These are phyloP conservation scores for Fragaria nilgerrensis DNA, from an alignment of 306 rosid genomes.

Conservation along the genomic window DNA sequence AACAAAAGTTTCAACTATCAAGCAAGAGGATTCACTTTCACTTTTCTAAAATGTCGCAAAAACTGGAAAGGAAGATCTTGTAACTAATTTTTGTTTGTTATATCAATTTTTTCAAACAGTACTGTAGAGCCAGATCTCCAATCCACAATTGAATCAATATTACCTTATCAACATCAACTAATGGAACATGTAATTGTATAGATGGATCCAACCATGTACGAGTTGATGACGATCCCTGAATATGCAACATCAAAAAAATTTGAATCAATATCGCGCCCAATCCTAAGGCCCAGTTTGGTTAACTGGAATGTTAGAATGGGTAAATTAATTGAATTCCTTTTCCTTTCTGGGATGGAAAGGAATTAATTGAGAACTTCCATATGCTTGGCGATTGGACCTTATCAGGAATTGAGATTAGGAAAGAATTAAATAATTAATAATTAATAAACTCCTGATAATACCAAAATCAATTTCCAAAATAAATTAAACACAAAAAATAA, in stretches of 20 bases:
- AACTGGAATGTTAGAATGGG: neutral
- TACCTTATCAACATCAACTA: conserved; percentile 96
- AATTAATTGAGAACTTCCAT: neutral
- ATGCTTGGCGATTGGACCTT: neutral
- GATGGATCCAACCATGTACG: conserved; percentile 75
- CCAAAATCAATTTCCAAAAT: neutral
- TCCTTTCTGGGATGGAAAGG: neutral
- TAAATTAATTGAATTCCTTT: neutral
- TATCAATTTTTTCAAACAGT: neutral
- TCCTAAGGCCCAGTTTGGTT: neutral
- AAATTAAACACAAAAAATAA: neutral
- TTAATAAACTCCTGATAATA: neutral
- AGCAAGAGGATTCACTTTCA: neutral
- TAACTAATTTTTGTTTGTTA: neutral
- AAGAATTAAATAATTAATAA: neutral
- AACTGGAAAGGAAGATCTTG: neutral
- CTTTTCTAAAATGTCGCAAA: neutral
- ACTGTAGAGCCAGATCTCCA: conserved; percentile 5
- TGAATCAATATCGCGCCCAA: neutral
- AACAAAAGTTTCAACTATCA: neutral
- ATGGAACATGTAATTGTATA: conserved; percentile 69
- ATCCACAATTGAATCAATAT: neutral
- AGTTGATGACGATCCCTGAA: conserved; percentile 52
- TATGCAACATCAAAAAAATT: conserved; percentile 15
- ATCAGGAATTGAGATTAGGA: neutral